A percentile compares a stretch with the other conserved stretches of the same genome.
phyloP scores from a whole-genome alignment of 2,329 filamentous ascomycete genomes.

The Penicillium sp. region DNA sequence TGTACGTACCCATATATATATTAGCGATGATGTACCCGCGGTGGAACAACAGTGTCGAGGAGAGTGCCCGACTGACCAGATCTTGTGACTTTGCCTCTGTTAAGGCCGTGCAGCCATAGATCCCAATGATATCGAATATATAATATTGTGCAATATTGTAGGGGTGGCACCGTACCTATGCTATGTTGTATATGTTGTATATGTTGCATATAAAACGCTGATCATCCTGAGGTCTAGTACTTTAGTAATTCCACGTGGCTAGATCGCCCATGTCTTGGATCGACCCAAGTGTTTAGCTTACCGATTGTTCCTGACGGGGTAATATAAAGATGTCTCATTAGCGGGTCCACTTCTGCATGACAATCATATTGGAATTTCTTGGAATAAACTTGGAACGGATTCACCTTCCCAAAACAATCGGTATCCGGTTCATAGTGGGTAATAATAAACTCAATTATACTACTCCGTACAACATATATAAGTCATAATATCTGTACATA shows the following conservation, averaged over 20 bases:
- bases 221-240: background rate
- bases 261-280: background rate
- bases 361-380: background rate
- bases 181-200: background rate
- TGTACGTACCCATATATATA: background rate
- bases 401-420: background rate
- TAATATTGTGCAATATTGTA: background rate
- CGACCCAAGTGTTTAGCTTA: background rate
- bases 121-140: too few relatives aligned
- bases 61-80: background rate
- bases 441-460: background rate
- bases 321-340: background rate
- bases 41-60: background rate
- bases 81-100: background rate
- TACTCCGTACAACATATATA: too few relatives aligned
- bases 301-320: background rate
- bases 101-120: background rate
- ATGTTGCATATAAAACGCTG: background rate
- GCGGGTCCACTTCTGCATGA: background rate
- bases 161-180: background rate
- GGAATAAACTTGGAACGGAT: background rate
- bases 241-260: slow-evolving; percentile 1
- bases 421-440: background rate
- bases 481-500: background rate
- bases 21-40: background rate